A percentile compares a stretch with the other conserved stretches of the same genome.
Evolutionary conservation across 768 basidiomycete species (phyloP).

Genomic region (Trametes sanguinea): DNA sequence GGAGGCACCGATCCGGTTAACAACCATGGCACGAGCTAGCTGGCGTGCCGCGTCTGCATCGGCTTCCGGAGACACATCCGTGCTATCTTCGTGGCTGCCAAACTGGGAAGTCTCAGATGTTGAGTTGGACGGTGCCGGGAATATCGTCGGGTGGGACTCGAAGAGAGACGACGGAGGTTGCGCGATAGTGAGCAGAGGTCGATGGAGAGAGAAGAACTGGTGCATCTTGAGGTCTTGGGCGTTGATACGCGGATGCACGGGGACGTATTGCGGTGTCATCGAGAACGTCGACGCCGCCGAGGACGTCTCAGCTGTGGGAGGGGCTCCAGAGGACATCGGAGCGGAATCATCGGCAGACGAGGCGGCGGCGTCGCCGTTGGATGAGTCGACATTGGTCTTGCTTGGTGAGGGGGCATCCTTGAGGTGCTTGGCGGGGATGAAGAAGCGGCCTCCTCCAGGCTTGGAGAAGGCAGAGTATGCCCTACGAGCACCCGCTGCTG

Average conservation of each 20-base stretch:
- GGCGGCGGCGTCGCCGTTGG: slow-evolving; percentile 35
- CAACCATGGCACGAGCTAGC: slow-evolving; percentile 72
- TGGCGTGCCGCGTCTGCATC: slow-evolving; percentile 82
- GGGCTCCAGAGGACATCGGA: slow-evolving; percentile 6
- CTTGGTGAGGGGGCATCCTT: slow-evolving; percentile 41
- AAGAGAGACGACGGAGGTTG: slow-evolving; percentile 62
- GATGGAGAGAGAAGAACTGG: slow-evolving; percentile 82
- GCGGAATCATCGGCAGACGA: slow-evolving; percentile 21
- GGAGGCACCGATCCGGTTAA: slow-evolving; percentile 61
- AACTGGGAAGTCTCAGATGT: slow-evolving; percentile 26
- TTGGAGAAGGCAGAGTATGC: slow-evolving; percentile 80
- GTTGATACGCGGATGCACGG: slow-evolving; percentile 57
- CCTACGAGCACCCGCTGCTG: slow-evolving; percentile 51
- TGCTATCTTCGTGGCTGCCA: slow-evolving; percentile 42
- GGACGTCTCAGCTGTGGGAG: slow-evolving; percentile 8
- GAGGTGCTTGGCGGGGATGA: slow-evolving; percentile 71
- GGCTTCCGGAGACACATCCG: slow-evolving; percentile 60
- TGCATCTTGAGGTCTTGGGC: slow-evolving; percentile 77
- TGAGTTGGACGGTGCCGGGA: slow-evolving; percentile 15
- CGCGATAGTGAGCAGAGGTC: slow-evolving; percentile 71
- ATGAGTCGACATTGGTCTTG: slow-evolving; percentile 42
- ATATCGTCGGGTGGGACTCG: slow-evolving; percentile 32
- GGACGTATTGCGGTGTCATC: slow-evolving; percentile 10
- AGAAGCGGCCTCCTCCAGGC: slow-evolving; percentile 72
- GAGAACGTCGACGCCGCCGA: slow-evolving; percentile 13